These are phyloP conservation scores for Quercus aquifolioides DNA, from an alignment of 306 rosid species.

Conservation along the genomic window DNA sequence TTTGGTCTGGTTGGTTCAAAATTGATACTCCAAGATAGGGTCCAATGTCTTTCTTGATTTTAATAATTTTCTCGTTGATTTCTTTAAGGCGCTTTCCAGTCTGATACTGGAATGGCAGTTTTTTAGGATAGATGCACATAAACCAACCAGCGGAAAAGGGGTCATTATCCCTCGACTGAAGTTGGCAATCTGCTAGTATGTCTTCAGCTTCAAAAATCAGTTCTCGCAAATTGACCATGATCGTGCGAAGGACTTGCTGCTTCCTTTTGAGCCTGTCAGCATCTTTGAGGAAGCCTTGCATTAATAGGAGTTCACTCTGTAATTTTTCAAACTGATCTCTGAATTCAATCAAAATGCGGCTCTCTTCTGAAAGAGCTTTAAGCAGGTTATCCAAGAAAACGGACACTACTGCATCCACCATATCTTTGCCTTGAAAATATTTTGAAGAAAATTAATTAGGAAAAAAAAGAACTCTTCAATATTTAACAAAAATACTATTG, in stretches of 20 bases:
- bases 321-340: slow-evolving; percentile 28
- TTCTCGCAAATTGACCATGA: slow-evolving; percentile 22
- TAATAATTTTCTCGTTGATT: slow-evolving; percentile 13
- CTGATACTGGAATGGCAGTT: slow-evolving; percentile 16
- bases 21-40: slow-evolving; percentile 23
- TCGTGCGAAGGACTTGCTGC: background rate
- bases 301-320: slow-evolving; percentile 25
- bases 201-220: slow-evolving; percentile 31
- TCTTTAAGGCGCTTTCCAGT: slow-evolving; percentile 22
- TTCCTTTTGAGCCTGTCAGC: slow-evolving; percentile 29
- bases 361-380: slow-evolving; percentile 28
- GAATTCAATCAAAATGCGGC: slow-evolving; percentile 16
- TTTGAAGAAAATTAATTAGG: background rate
- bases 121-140: slow-evolving; percentile 16
- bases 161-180: slow-evolving; percentile 7
- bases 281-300: slow-evolving; percentile 36
- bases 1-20: background rate
- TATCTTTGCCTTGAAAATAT: background rate
- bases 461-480: background rate
- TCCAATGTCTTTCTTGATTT: slow-evolving; percentile 7
- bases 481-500: background rate
- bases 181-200: slow-evolving; percentile 35
- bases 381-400: slow-evolving; percentile 30
- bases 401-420: slow-evolving; percentile 33
- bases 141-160: slow-evolving; percentile 18